These are phyloP conservation scores for Dictyostelium brefeldianum DNA, from an alignment of 78 protist species.

Conservation along the genomic window DNA sequence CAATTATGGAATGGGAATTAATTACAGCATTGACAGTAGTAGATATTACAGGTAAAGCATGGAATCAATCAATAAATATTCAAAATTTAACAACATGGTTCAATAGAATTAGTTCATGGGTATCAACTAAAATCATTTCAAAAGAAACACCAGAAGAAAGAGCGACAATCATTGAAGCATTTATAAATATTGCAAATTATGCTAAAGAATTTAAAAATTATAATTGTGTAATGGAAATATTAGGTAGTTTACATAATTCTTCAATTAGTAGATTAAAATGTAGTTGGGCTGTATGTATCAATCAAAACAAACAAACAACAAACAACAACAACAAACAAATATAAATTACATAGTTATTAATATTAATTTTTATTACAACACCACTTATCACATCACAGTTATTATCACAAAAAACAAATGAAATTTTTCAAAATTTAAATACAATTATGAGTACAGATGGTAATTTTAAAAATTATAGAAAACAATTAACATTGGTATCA, in stretches of 20 bases:
- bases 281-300: conserved; percentile 57
- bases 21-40: conserved; percentile 35
- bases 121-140: conserved; percentile 79
- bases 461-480: conserved; percentile 67
- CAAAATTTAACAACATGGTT: conserved; percentile 65
- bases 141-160: conserved; percentile 83
- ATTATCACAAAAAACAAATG: conserved; percentile 69
- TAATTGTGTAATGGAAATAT: conserved; percentile 82
- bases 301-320: no score
- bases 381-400: no score
- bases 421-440: conserved; percentile 36
- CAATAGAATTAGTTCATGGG: conserved; percentile 79
- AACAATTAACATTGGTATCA: conserved; percentile 20
- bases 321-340: no score
- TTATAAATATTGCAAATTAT: conserved; percentile 61
- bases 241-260: conserved; percentile 73
- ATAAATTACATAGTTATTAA: background rate
- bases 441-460: conserved; percentile 57
- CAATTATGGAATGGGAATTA: conserved; percentile 75
- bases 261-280: conserved; percentile 73
- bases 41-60: conserved; percentile 58
- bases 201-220: conserved; percentile 78
- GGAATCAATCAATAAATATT: conserved; percentile 50
- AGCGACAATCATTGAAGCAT: conserved; percentile 77
- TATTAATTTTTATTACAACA: background rate